phyloP scores from a whole-genome alignment of 2,329 filamentous ascomycete genomes.

The Aureobasidium subglaciale region DNA sequence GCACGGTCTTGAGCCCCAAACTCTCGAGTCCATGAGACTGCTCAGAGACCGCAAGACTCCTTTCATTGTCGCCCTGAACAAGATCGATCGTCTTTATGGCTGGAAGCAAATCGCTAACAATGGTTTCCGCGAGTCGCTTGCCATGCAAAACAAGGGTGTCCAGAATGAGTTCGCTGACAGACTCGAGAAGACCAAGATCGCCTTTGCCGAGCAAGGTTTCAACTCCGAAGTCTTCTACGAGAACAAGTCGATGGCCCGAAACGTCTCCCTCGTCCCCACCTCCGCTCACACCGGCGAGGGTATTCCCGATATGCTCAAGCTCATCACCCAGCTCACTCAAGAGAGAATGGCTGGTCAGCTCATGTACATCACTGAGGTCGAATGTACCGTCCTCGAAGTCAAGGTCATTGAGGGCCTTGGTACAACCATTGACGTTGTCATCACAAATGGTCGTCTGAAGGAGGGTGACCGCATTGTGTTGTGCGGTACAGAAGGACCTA shows the following conservation, averaged over 20 bases:
- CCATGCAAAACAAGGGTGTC: slow-evolving; percentile 83
- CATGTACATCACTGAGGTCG: slow-evolving; percentile 97
- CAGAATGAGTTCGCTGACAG: slow-evolving; percentile 92
- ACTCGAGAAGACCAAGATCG: slow-evolving; percentile 82
- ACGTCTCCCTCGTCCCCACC: slow-evolving; percentile 92
- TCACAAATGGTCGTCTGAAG: slow-evolving; percentile 89
- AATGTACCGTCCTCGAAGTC: slow-evolving; percentile 96
- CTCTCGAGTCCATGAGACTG: slow-evolving; percentile 91
- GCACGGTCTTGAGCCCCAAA: slow-evolving; percentile 97
- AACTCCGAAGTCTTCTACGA: slow-evolving; percentile 95
- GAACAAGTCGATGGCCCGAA: slow-evolving; percentile 93
- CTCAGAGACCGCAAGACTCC: slow-evolving; percentile 90
- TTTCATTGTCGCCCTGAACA: slow-evolving; percentile 98
- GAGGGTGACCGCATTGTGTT: slow-evolving; percentile 93
- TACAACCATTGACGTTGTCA: slow-evolving; percentile 94
- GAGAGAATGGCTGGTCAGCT: slow-evolving; percentile 94
- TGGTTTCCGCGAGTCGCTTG: slow-evolving; percentile 88
- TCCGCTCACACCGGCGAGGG: slow-evolving; percentile 98
- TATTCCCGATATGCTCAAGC: slow-evolving; percentile 97
- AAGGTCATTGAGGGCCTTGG: slow-evolving; percentile 98
- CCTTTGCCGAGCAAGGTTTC: slow-evolving; percentile 94
- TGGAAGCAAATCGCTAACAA: slow-evolving; percentile 99
- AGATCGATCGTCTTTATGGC: slow-evolving; percentile 97
- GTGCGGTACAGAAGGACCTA: slow-evolving; percentile 93
- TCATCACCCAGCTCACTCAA: slow-evolving; percentile 85